Percentiles rank a stretch among this genome's conserved stretches.
Conservation (phyloP, 2,329 filamentous ascomycete genomes). For the Chaetomiaceae sp. region DNA sequence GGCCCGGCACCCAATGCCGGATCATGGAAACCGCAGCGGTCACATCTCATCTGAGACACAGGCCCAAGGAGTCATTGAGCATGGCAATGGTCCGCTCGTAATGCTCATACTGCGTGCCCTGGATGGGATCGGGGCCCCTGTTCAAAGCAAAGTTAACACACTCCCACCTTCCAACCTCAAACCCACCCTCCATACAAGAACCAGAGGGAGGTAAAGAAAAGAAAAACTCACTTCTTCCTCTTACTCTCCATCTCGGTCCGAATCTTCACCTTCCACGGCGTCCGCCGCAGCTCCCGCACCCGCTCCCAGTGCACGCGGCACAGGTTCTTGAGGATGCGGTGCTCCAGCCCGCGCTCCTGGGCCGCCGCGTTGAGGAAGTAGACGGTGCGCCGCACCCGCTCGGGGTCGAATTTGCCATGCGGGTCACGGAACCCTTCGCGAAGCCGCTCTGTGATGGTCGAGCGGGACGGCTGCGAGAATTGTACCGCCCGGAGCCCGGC, state of each 20-base stretch:
- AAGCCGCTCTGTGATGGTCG: conserved; percentile 55
- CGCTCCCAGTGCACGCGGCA: conserved; percentile 46
- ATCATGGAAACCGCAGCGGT: not conserved
- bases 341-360: conserved; percentile 62
- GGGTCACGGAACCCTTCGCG: conserved; percentile 55
- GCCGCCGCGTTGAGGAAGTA: conserved; percentile 66
- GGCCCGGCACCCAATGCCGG: not conserved
- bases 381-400: conserved; percentile 59
- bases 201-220: conserved; percentile 1
- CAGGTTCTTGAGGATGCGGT: conserved; percentile 67
- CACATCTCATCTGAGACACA: conserved; percentile 52
- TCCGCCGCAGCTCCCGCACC: conserved; percentile 26
- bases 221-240: conserved; percentile 22
- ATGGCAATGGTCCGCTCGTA: conserved; percentile 67
- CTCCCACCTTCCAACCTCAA: not conserved
- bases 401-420: conserved; percentile 42
- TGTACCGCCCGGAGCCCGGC: conserved; percentile 65
- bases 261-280: conserved; percentile 28
- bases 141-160: conserved; percentile 8
- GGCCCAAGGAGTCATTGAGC: conserved; percentile 68
- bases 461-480: conserved; percentile 65
- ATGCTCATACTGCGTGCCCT: conserved; percentile 46
- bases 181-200: not conserved
- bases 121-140: conserved; percentile 22
- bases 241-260: conserved; percentile 6